phyloP scores from a whole-genome alignment of 306 rosid genomes.

The Amphicarpaea edgeworthii region DNA sequence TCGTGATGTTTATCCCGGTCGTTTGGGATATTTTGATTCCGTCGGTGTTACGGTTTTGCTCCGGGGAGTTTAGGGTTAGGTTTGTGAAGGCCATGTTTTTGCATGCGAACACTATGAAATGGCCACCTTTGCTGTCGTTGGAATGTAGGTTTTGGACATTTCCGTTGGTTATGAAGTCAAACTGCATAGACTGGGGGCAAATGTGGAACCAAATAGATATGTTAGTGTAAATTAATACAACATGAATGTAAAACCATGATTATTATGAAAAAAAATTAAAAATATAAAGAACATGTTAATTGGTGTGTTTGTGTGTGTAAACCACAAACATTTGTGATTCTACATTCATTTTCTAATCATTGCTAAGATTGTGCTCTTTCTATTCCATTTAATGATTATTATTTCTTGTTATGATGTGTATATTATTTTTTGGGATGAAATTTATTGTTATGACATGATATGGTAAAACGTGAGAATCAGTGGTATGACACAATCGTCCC shows the following conservation, averaged over 20 bases:
- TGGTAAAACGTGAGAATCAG: no score
- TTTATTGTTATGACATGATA: no score
- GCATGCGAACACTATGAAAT: slow-evolving; percentile 55
- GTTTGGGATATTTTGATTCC: slow-evolving; percentile 70
- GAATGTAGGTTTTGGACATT: slow-evolving; percentile 56
- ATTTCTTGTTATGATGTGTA: no score
- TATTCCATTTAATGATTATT: neutral
- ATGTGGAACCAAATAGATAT: neutral
- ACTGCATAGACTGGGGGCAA: slow-evolving; percentile 59
- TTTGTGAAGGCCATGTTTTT: slow-evolving; percentile 49
- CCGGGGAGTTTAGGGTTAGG: slow-evolving; percentile 53
- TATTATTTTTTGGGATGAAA: no score
- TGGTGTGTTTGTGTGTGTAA: no score
- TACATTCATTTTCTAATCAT: neutral
- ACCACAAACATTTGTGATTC: neutral
- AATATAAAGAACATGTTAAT: no score
- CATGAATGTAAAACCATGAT: neutral
- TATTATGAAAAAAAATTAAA: no score
- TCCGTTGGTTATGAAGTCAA: slow-evolving; percentile 62
- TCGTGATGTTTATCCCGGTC: slow-evolving; percentile 38
- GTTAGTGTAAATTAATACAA: neutral
- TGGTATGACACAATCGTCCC: no score
- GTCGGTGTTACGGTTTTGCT: slow-evolving; percentile 70
- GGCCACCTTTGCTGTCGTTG: slow-evolving; percentile 57
- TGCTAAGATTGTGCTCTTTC: neutral